Evolutionary conservation across 1,284 basidiomycete genomes (phyloP).

Genomic region (Anthracocystis panici-leucophaei): DNA sequence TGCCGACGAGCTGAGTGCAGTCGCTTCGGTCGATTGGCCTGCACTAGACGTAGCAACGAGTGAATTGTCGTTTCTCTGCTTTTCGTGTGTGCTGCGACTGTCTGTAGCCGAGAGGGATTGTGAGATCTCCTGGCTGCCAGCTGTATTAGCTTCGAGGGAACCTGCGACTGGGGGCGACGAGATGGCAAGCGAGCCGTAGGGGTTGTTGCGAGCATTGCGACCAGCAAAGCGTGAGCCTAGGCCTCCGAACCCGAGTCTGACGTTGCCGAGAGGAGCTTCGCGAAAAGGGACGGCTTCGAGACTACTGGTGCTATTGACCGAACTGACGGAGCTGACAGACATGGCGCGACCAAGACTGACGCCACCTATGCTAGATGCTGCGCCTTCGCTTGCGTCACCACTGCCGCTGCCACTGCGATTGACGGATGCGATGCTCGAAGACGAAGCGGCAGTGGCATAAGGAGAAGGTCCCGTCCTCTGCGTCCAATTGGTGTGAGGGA

Average conservation of each 20-base stretch:
- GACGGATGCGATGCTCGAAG: conserved; percentile 32
- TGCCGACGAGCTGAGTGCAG: conserved; percentile 18
- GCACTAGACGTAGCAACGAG: conserved; percentile 1
- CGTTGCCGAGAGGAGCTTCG: conserved; percentile 65
- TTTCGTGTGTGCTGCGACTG: background rate
- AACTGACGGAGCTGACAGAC: conserved; percentile 65
- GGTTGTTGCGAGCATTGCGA: conserved; percentile 25
- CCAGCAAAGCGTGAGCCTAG: conserved; percentile 14
- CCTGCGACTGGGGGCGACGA: conserved; percentile 7
- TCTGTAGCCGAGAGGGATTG: background rate
- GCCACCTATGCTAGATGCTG: conserved; percentile 23
- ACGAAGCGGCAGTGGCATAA: conserved; percentile 12
- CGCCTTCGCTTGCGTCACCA: conserved; percentile 48
- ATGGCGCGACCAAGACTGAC: conserved; percentile 59
- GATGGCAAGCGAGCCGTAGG: conserved; percentile 21
- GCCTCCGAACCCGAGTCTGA: conserved; percentile 51
- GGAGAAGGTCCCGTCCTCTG: conserved; percentile 3
- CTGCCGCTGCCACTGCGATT: conserved; percentile 40
- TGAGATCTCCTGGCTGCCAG: background rate
- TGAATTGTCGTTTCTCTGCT: background rate
- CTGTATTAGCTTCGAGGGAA: background rate
- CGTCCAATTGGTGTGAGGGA: conserved; percentile 17
- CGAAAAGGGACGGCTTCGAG: conserved; percentile 67
- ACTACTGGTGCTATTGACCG: conserved; percentile 65
- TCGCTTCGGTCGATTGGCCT: background rate